phyloP scores from a whole-genome alignment of 495 filamentous ascomycete species.

The Penicillium lagena region DNA sequence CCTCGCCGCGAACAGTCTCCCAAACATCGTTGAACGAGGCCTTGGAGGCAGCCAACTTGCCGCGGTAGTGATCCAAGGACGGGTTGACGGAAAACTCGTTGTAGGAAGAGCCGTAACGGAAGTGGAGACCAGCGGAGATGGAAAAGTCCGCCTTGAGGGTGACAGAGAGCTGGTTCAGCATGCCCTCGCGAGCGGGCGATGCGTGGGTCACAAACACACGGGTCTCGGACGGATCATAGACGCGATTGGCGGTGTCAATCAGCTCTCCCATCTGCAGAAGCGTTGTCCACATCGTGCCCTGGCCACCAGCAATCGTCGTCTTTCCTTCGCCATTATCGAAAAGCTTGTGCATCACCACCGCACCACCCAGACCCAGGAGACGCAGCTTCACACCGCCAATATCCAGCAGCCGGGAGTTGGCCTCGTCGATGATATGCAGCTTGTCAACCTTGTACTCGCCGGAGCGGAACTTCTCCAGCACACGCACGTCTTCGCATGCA shows the following conservation, averaged over 20 bases:
- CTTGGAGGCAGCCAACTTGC: slow-evolving; percentile 98
- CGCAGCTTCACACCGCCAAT: slow-evolving; percentile 94
- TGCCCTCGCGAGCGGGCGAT: slow-evolving; percentile 91
- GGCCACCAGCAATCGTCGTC: slow-evolving; percentile 96
- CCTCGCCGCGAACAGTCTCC: slow-evolving; percentile 96
- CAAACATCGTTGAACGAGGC: slow-evolving; percentile 99
- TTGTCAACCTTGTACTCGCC: slow-evolving; percentile 98
- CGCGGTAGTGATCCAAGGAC: slow-evolving; percentile 94
- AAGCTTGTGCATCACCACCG: slow-evolving; percentile 99
- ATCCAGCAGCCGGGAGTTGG: slow-evolving; percentile 88
- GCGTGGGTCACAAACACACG: slow-evolving; percentile 96
- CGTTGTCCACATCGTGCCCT: slow-evolving; percentile 99
- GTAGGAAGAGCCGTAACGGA: slow-evolving; percentile 98
- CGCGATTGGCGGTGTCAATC: slow-evolving; percentile 94
- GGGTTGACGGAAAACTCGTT: slow-evolving; percentile 99
- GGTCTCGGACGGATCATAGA: slow-evolving; percentile 98
- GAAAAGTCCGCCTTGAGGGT: slow-evolving; percentile 98
- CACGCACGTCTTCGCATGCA: slow-evolving; percentile 96
- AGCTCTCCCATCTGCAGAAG: slow-evolving; percentile 97
- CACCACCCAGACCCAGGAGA: slow-evolving; percentile 87
- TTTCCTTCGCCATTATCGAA: slow-evolving; percentile 98
- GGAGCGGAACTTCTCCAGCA: slow-evolving; percentile 95
- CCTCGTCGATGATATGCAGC: slow-evolving; percentile 96
- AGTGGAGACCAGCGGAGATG: slow-evolving; percentile 94
- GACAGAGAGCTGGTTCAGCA: slow-evolving; percentile 96